phyloP scores from a whole-genome alignment of 108 stramenopile genomes.

The Skeletonema menzelii region DNA sequence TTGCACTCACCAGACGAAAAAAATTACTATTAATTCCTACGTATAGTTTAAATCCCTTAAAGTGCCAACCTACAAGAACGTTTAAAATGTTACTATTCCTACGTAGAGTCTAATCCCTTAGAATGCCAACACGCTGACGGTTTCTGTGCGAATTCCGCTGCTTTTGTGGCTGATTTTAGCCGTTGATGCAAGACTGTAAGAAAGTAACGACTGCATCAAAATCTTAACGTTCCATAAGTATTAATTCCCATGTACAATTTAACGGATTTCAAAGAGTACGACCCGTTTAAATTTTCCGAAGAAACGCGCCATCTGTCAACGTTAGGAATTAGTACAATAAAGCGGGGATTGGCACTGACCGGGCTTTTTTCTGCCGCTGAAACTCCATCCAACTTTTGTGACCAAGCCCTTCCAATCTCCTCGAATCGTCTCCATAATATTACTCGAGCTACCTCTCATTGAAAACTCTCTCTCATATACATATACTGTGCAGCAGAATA shows the following conservation, averaged over 20 bases:
- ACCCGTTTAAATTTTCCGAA: background rate
- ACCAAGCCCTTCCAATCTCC: too few relatives aligned
- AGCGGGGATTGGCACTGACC: background rate
- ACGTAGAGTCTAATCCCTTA: background rate
- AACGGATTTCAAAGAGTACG: background rate
- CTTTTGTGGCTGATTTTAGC: too few relatives aligned
- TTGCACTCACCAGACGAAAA: too few relatives aligned
- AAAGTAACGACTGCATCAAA: background rate
- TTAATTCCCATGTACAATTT: background rate
- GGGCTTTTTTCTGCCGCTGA: background rate
- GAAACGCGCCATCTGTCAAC: background rate
- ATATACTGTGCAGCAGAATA: too few relatives aligned
- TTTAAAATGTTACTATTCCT: too few relatives aligned
- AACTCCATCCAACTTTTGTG: background rate
- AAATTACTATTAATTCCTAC: too few relatives aligned
- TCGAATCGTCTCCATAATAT: too few relatives aligned
- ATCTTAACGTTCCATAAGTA: background rate
- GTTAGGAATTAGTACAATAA: background rate
- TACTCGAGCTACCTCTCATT: too few relatives aligned
- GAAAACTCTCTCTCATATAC: too few relatives aligned
- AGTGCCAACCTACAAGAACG: too few relatives aligned
- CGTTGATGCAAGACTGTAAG: too few relatives aligned
- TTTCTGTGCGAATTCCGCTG: background rate
- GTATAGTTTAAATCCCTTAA: too few relatives aligned
- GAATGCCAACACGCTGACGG: background rate